Conservation (phyloP, 129 eudicot species). For the Chrysanthemum makinoi region DNA sequence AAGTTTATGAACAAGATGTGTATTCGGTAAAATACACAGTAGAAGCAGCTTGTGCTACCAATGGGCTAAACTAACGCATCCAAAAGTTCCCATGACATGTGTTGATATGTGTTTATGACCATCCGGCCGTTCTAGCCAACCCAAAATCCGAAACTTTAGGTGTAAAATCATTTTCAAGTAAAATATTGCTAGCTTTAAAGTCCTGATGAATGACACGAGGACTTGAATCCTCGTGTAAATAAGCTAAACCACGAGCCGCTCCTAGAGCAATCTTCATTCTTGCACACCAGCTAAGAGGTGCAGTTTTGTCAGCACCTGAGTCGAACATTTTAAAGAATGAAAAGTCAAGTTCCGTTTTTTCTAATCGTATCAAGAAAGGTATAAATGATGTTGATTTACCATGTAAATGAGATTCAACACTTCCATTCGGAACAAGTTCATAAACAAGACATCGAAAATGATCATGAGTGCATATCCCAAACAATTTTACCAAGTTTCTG, state of each 20-base stretch:
- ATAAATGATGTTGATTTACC: constrained; percentile 37
- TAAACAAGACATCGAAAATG: constrained; percentile 72
- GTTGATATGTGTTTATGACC: constrained; percentile 83
- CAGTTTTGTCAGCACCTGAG: constrained; percentile 60
- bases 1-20: no score
- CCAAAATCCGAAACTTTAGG: constrained; percentile 99
- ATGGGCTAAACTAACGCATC: constrained; percentile 40
- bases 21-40: background rate
- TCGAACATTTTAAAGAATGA: background rate
- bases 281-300: constrained; percentile 79
- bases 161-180: constrained; percentile 85
- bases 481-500: constrained; percentile 80
- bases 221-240: constrained; percentile 95
- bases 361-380: background rate
- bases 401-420: constrained; percentile 96
- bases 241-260: constrained; percentile 95
- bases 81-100: constrained; percentile 98
- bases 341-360: background rate
- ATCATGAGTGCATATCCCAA: constrained; percentile 82
- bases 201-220: constrained; percentile 98
- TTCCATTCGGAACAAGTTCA: constrained; percentile 94
- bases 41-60: background rate
- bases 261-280: constrained; percentile 92
- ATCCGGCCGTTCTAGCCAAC: constrained; percentile 86
- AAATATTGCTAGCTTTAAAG: constrained; percentile 93